phyloP scores from a whole-genome alignment of 768 basidiomycete genomes.

The Gymnopilus dilepis region DNA sequence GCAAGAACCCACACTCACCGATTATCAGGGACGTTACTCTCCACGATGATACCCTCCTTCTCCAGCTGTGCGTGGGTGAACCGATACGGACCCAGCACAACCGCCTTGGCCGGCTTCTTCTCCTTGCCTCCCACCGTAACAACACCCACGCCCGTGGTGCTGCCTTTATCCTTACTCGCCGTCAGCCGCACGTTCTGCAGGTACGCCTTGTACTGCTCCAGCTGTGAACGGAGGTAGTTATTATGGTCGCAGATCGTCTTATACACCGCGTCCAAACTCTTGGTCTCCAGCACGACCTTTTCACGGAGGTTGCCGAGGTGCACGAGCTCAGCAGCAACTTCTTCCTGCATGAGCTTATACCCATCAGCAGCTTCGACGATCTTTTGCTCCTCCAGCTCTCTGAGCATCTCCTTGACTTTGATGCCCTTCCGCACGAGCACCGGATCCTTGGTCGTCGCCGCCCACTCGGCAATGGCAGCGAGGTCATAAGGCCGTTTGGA shows the following conservation, averaged over 20 bases:
- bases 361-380: slow-evolving; percentile 84
- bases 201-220: slow-evolving; percentile 99
- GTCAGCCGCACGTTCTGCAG: slow-evolving; percentile 96
- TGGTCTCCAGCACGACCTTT: slow-evolving; percentile 92
- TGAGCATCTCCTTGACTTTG: slow-evolving; percentile 99
- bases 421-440: slow-evolving; percentile 95
- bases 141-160: slow-evolving; percentile 89
- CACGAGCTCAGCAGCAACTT: slow-evolving; percentile 92
- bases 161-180: slow-evolving; percentile 86
- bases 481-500: slow-evolving; percentile 92
- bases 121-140: slow-evolving; percentile 97
- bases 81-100: slow-evolving; percentile 92
- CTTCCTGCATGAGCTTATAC: slow-evolving; percentile 96
- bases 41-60: slow-evolving; percentile 99
- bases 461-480: slow-evolving; percentile 86
- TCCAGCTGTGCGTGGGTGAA: slow-evolving; percentile 98
- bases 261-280: slow-evolving; percentile 94
- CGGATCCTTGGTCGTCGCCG: slow-evolving; percentile 97
- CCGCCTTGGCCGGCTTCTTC: slow-evolving; percentile 86
- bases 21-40: slow-evolving; percentile 99
- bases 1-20: no score
- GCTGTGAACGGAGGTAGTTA: slow-evolving; percentile 92
- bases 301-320: slow-evolving; percentile 97
- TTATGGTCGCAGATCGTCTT: slow-evolving; percentile 99
- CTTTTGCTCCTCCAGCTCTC: slow-evolving; percentile 91